These are phyloP conservation scores for Pouteria campechiana DNA, from an alignment of 179 eudicot species.

Conservation along the genomic window DNA sequence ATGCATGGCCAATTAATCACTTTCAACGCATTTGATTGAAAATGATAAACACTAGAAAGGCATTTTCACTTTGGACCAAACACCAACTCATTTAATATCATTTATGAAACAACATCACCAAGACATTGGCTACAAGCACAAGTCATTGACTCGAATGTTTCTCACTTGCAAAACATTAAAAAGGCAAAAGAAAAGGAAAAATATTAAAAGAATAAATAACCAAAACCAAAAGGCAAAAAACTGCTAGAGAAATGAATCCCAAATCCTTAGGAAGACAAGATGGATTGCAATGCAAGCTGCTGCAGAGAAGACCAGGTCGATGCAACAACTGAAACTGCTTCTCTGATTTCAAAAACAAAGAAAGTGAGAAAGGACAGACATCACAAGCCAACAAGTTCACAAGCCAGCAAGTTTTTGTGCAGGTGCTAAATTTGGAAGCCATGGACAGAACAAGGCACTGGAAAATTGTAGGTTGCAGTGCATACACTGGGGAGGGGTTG, in stretches of 20 bases:
- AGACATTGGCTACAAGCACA: background rate
- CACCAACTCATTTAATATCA: background rate
- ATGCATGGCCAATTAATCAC: no score
- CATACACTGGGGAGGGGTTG: constrained; percentile 92
- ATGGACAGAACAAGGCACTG: constrained; percentile 93
- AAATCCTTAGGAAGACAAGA: constrained; percentile 44
- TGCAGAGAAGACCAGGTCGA: constrained; percentile 80
- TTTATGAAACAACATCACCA: background rate
- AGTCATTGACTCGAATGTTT: constrained; percentile 1
- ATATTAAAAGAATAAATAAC: background rate
- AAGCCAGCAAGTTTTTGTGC: no score
- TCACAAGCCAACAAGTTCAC: no score
- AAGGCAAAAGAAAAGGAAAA: background rate
- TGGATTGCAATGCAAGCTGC: constrained; percentile 77
- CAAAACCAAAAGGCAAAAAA: constrained; percentile 41
- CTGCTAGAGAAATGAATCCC: constrained; percentile 33
- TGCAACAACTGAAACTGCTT: constrained; percentile 65
- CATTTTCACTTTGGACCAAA: background rate
- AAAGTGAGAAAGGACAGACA: no score
- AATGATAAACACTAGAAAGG: no score
- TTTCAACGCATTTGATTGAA: no score
- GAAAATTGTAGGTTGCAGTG: constrained; percentile 90
- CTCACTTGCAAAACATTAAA: background rate
- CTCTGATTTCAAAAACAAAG: no score
- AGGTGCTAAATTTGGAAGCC: constrained; percentile 92